Base-by-base conservation (phyloP, 306 rosid genomes). In the Myrica gale region DNA sequence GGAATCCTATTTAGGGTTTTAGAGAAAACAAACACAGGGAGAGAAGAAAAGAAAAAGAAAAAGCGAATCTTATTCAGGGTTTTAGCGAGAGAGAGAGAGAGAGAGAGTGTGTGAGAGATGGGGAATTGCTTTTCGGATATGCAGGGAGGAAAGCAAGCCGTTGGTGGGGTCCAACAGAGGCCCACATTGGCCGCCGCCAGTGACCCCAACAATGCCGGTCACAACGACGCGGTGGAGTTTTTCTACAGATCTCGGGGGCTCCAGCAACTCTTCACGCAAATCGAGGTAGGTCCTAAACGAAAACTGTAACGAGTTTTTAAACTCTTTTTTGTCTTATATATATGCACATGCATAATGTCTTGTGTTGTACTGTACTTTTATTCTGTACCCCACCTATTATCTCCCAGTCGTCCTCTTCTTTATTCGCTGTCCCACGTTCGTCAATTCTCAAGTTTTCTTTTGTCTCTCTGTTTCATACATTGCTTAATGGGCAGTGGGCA, bases 71-170 rank as follows among this genome's bases (percentile, higher is more conserved):
- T 1, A 2, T 57, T 57, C 23, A 57, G 39, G 63, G 63, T 65
- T 15, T 39, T 37, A 65, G 56, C 9, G 67, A 10, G 55, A 11
- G 55, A 63, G 9, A 20, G 56, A 17, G 67, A 10, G 55, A 11
- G 55, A 63, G 9, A 20, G 52, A 75, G 75, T 2, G 8, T 46
- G 8, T 19, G 9, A 54, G 56, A 23, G 71, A 88, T 92, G 93
- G 97, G 97, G 52, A 84, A 85, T 4, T 92, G 97, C 44, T 79
- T 77, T n/a, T 90, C 98, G 1, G 98, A 93, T 57, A 37, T 80
- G 51, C 48, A 77, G 20, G 98, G 95, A 26, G 98, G 91, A 3
- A 83, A 81, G 68, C 81, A 84, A 3, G 96, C 84, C 0, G 85
- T 90, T 4, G 96, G 97, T 0, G 93, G 82, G 68, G 62, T 48